Conservation (phyloP, 768 basidiomycete genomes). For the Tulasnella sp. region DNA sequence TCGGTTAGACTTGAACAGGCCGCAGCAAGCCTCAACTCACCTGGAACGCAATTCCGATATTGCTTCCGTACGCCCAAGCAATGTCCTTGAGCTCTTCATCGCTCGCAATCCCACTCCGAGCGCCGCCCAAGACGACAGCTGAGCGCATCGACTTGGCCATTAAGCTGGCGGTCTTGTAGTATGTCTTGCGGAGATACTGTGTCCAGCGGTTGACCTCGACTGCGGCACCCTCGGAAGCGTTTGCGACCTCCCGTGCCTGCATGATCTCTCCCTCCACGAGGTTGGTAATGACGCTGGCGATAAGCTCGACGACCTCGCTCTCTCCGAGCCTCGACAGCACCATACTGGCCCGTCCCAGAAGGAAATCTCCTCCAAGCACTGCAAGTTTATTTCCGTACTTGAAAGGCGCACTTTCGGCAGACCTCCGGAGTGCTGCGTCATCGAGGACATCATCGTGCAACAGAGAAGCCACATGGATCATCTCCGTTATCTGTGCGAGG, state of each 20-base stretch:
- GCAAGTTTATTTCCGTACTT: slow-evolving; percentile 90
- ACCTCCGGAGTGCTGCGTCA: slow-evolving; percentile 64
- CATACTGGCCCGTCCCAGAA: slow-evolving; percentile 85
- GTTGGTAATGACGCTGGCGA: slow-evolving; percentile 88
- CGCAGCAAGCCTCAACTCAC: slow-evolving; percentile 41
- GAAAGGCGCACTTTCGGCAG: slow-evolving; percentile 61
- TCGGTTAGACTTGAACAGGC: background rate
- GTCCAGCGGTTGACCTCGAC: slow-evolving; percentile 52
- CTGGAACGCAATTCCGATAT: slow-evolving; percentile 94
- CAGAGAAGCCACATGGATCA: slow-evolving; percentile 94
- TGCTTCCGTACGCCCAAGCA: slow-evolving; percentile 86
- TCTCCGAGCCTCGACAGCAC: slow-evolving; percentile 83
- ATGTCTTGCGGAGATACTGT: slow-evolving; percentile 84
- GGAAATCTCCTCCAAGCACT: slow-evolving; percentile 92
- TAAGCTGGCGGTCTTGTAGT: slow-evolving; percentile 85
- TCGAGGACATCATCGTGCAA: slow-evolving; percentile 91
- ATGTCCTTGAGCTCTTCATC: slow-evolving; percentile 83
- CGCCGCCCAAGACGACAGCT: slow-evolving; percentile 84
- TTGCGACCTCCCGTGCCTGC: slow-evolving; percentile 42
- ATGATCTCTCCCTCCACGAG: slow-evolving; percentile 95
- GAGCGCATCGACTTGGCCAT: slow-evolving; percentile 85
- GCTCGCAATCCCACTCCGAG: slow-evolving; percentile 42
- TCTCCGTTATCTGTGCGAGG: slow-evolving; percentile 93
- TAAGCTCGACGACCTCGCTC: slow-evolving; percentile 86
- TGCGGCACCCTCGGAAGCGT: slow-evolving; percentile 31